Evolutionary conservation across 805 yeast species (phyloP).

Genomic region (Debaryomyces tyrocola): DNA sequence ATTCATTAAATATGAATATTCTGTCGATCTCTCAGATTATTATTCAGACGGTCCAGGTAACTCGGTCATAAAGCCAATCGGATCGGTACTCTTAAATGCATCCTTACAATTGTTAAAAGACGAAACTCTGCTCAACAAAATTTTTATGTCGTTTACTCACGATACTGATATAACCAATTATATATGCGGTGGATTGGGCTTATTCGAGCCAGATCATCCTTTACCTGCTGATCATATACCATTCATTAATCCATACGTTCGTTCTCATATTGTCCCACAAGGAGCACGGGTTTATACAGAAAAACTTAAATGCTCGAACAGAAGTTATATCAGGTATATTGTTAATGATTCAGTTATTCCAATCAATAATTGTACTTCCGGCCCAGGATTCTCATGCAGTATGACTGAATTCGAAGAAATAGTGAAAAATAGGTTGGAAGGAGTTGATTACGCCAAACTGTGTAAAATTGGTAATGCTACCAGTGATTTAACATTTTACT

Average conservation of each 20-base stretch:
- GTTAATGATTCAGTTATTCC: constrained; percentile 44
- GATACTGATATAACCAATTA: constrained; percentile 66
- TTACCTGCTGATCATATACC: constrained; percentile 48
- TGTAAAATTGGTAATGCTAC: constrained; percentile 28
- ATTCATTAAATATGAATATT: constrained; percentile 61
- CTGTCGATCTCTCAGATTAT: constrained; percentile 57
- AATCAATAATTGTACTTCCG: constrained; percentile 29
- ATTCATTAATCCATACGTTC: constrained; percentile 49
- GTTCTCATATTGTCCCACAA: constrained; percentile 38
- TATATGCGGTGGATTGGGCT: constrained; percentile 63
- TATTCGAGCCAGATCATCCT: constrained; percentile 36
- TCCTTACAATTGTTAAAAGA: constrained; percentile 50
- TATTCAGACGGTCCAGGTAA: constrained; percentile 67
- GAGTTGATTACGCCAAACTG: constrained; percentile 22
- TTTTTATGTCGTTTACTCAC: constrained; percentile 73
- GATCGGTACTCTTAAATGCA: constrained; percentile 54
- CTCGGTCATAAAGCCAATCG: constrained; percentile 55
- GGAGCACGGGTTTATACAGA: constrained; percentile 41
- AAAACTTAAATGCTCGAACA: constrained; percentile 29
- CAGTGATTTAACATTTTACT: constrained; percentile 34
- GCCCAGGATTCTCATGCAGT: constrained; percentile 46
- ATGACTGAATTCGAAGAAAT: constrained; percentile 32
- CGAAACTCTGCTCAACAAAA: constrained; percentile 42
- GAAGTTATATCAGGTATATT: constrained; percentile 36
- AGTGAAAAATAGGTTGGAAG: constrained; percentile 26